Percentiles rank a stretch among this genome's conserved stretches.
phyloP scores from a whole-genome alignment of 129 eudicot species.

The Flaveria linearis region DNA sequence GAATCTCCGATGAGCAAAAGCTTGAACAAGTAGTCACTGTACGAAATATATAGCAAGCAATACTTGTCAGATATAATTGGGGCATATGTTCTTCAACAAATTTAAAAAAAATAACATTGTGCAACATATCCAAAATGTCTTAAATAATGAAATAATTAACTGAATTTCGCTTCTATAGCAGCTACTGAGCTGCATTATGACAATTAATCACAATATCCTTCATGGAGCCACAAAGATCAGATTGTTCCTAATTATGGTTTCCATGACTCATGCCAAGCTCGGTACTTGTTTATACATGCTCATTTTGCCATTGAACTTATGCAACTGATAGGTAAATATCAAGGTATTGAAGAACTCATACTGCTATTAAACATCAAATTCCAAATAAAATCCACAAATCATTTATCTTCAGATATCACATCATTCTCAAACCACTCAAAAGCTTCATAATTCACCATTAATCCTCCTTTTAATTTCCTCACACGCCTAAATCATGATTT shows the following conservation, averaged over 20 bases:
- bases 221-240: neutral
- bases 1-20: conserved; percentile 74
- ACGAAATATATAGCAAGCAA: conserved; percentile 2
- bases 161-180: neutral
- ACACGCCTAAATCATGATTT: neutral
- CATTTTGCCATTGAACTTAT: neutral
- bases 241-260: neutral
- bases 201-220: neutral
- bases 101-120: neutral
- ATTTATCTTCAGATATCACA: neutral
- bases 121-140: neutral
- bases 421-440: neutral
- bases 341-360: neutral
- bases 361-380: neutral
- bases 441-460: conserved; percentile 1
- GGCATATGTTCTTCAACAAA: neutral
- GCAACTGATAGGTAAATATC: neutral
- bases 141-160: neutral
- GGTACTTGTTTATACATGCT: neutral
- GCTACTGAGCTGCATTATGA: neutral
- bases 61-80: neutral
- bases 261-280: neutral
- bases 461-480: neutral
- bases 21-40: conserved; percentile 77
- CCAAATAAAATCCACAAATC: neutral